phyloP scores from a whole-genome alignment of 1,284 basidiomycete species.

The Cerioporus squamosus region DNA sequence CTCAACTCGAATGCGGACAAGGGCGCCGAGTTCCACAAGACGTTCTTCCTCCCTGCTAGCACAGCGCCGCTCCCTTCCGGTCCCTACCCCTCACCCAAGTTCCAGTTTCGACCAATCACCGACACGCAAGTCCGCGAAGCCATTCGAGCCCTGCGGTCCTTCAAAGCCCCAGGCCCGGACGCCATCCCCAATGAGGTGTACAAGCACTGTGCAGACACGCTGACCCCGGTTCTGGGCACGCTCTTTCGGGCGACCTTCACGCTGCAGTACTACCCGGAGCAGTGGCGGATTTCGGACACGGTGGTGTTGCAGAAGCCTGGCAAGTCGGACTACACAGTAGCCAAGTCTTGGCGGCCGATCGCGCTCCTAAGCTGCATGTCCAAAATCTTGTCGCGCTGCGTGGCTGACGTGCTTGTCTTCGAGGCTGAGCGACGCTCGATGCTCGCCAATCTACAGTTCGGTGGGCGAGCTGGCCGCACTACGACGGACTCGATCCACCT shows the following conservation, averaged over 20 bases:
- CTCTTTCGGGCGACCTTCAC: constrained; percentile 37
- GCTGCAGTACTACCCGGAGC: constrained; percentile 32
- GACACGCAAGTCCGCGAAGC: constrained; percentile 24
- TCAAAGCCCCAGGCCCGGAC: constrained; percentile 43
- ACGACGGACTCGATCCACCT: too few species aligned
- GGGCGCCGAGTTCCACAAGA: constrained; percentile 27
- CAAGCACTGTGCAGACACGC: constrained; percentile 26
- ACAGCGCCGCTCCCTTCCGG: constrained; percentile 1
- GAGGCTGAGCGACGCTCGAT: too few species aligned
- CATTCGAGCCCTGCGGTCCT: constrained; percentile 22
- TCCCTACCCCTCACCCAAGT: constrained; percentile 30
- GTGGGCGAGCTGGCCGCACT: too few species aligned
- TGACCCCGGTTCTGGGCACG: constrained; percentile 31
- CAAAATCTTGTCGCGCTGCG: too few species aligned
- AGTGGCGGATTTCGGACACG: constrained; percentile 38
- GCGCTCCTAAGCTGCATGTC: too few species aligned
- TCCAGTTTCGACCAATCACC: constrained; percentile 26
- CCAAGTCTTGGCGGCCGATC: constrained; percentile 45
- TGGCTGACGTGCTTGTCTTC: too few species aligned
- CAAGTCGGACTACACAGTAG: constrained; percentile 37
- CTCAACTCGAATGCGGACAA: constrained; percentile 32
- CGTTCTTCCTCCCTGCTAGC: constrained; percentile 37
- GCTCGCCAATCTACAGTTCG: too few species aligned
- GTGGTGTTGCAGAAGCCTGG: constrained; percentile 45
- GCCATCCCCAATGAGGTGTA: constrained; percentile 42